Base-by-base conservation (phyloP, 73 alveolate species). In the Paramecium pentaurelia region DNA sequence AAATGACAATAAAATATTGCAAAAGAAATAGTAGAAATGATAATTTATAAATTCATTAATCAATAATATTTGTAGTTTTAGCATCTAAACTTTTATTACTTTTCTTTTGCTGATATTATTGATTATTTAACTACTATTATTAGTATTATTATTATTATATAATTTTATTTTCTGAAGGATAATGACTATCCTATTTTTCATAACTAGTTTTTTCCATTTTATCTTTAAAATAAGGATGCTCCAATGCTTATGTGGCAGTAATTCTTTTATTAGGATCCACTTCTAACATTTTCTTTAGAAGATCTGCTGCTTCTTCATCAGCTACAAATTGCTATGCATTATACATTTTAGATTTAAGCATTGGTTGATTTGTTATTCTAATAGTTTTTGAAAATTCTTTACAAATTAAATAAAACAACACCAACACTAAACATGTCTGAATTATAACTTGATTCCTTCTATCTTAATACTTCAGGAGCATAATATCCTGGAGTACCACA, bases 391-490 rank as follows among this genome's bases (percentile, higher is more conserved):
- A 32, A 1, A 27, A 27, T 45, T 22, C 32, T 3, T 5, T 80
- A 80, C 91, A 80, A 45, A 47, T 80, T 80, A 49, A 44, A 49
- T 28, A 80, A 25, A 22, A 80, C 91, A 44, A 80, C 91, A 0
- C 91, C 91, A 8, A 49, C 91, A 80, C 91, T 80, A 36, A 80
- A 80, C 75, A 80, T 80, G 16, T 80, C 91, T 40, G 91, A 80
- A 49, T 80, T 80, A 10, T 38, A 25, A 14, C 77, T 27, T 12
- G 75, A 42, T 80, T 80, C 91, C 6, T 80, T 80, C 2, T 16
- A 27, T 47, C 75, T 40, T 34, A 80, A 47, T 11, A 80, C 47
- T 20, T 80, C 91, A 11, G 91, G 91, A 3, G 91, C 91, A 80
- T 45, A 80, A 47, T 80, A 80, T 11, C 91, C 91, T 18, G 91